phyloP scores from a whole-genome alignment of 2,329 filamentous ascomycete species.

The Fusarium sambucinum region DNA sequence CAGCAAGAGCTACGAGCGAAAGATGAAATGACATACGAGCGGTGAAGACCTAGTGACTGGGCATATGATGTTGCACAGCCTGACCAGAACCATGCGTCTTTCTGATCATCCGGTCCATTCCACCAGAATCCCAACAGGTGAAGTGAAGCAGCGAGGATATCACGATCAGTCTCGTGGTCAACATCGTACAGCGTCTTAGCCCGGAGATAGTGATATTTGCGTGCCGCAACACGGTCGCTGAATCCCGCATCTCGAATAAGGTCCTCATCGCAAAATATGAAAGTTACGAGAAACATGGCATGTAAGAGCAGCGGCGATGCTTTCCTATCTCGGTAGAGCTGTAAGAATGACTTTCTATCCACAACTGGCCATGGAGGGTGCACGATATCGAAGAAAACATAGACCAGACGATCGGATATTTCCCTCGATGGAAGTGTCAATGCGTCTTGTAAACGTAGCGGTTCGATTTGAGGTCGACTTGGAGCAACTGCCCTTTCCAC shows the following conservation, averaged over 20 bases:
- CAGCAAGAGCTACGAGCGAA: accelerated
- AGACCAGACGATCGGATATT: slow-evolving; percentile 27
- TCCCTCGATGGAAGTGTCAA: slow-evolving; percentile 10
- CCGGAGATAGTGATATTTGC: slow-evolving; percentile 34
- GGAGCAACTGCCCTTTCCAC: slow-evolving; percentile 20
- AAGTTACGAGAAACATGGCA: slow-evolving; percentile 20
- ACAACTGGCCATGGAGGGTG: slow-evolving; percentile 33
- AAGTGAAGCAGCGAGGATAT: slow-evolving; percentile 12
- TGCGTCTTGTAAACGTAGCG: slow-evolving; percentile 20
- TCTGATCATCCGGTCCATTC: slow-evolving; percentile 39
- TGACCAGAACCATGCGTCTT: slow-evolving; percentile 40
- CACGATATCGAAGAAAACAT: slow-evolving; percentile 15
- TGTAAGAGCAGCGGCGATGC: slow-evolving; percentile 24
- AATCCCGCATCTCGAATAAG: slow-evolving; percentile 29
- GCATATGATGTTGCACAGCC: slow-evolving; percentile 36
- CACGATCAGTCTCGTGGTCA: slow-evolving; percentile 29
- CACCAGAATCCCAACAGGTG: slow-evolving; percentile 40
- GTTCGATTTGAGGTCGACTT: slow-evolving; percentile 9
- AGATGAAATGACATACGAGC: slow-evolving; percentile 2
- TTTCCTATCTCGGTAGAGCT: background rate
- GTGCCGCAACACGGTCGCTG: slow-evolving; percentile 20
- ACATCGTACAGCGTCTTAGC: slow-evolving; percentile 35
- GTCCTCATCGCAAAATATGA: slow-evolving; percentile 25
- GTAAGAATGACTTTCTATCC: slow-evolving; percentile 6
- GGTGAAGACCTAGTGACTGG: slow-evolving; percentile 36